These are phyloP conservation scores for Lycium ferocissimum DNA, from an alignment of 257 asterid genomes.

Conservation along the genomic window DNA sequence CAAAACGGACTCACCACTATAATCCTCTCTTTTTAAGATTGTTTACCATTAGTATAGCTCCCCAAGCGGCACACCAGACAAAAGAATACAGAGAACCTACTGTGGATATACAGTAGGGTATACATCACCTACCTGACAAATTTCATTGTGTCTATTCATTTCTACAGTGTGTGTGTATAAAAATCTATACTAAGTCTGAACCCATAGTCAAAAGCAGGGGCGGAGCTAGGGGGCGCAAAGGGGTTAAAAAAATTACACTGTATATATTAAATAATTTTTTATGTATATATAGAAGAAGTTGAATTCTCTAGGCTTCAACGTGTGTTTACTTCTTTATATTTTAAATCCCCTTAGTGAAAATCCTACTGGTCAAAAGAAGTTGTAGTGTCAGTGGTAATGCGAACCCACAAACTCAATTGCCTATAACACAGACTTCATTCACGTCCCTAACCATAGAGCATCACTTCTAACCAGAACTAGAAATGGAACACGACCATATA, in stretches of 20 bases:
- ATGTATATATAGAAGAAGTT: no score
- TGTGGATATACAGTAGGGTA: not conserved
- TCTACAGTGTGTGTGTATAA: not conserved
- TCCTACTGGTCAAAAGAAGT: not conserved
- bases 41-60: not conserved
- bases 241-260: no score
- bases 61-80: not conserved
- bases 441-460: not conserved
- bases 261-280: no score
- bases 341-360: no score
- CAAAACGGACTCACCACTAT: not conserved
- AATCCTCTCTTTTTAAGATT: conserved; percentile 5
- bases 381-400: not conserved
- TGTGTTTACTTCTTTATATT: no score
- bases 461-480: not conserved
- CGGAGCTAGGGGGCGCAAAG: no score
- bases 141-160: not conserved
- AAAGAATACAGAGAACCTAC: not conserved
- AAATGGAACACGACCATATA: not conserved
- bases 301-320: no score
- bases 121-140: not conserved
- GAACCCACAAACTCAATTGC: not conserved
- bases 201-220: not conserved
- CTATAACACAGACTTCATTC: not conserved
- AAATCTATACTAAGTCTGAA: not conserved